Evolutionary conservation across 495 filamentous ascomycete species (phyloP).

Genomic region (Wilcoxina mikolae): DNA sequence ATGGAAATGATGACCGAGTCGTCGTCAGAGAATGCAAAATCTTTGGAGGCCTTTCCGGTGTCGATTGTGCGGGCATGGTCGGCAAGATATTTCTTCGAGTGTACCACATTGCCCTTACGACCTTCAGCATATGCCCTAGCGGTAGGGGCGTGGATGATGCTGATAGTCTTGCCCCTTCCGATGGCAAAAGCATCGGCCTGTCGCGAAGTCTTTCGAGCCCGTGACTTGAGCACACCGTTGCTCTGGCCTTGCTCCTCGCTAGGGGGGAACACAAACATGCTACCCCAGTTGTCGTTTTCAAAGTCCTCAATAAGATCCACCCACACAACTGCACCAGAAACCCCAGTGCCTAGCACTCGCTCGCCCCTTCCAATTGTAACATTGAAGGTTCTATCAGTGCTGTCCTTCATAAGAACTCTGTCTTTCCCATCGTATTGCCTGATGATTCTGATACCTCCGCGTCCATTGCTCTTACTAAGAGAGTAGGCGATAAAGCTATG

Average conservation of each 20-base stretch:
- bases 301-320: conserved; percentile 59
- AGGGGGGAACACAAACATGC: conserved; percentile 28
- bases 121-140: conserved; percentile 51
- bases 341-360: conserved; percentile 74
- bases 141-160: conserved; percentile 66
- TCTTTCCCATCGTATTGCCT: conserved; percentile 84
- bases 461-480: conserved; percentile 53
- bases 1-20: conserved; percentile 87
- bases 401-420: conserved; percentile 72
- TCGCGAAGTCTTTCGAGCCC: conserved; percentile 71
- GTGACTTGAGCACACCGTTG: conserved; percentile 81
- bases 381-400: conserved; percentile 82
- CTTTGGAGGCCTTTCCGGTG: conserved; percentile 94
- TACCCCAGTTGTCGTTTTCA: conserved; percentile 43
- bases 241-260: conserved; percentile 29
- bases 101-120: conserved; percentile 23
- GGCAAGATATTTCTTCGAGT: conserved; percentile 55
- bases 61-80: conserved; percentile 80
- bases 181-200: conserved; percentile 89
- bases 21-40: conserved; percentile 93
- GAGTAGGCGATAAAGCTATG: conserved; percentile 85
- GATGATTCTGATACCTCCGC: conserved; percentile 76
- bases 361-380: conserved; percentile 45
- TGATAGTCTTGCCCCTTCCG: conserved; percentile 86
- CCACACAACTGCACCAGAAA: conserved; percentile 92